Evolutionary conservation across 1,139 yeast genomes (phyloP), one percentile per base, ranked within the genome.

Genomic region (Geotrichum phurueaensis): DNA sequence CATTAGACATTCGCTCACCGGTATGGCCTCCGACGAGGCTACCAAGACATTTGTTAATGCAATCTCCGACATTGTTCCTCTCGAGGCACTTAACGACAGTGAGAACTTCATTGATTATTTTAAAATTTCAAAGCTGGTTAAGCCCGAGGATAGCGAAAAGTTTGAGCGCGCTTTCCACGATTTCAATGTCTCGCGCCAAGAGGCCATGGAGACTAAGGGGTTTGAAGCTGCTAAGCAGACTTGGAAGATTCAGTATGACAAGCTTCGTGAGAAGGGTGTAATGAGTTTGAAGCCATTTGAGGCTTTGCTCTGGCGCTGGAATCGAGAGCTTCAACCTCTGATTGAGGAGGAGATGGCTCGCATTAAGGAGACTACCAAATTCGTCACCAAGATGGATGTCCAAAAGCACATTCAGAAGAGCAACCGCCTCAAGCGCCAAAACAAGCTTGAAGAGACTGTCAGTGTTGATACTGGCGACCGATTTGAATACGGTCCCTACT

Each of bases 201-300:
- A 83, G 60, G 81, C 81, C 55, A 73, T 94, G 52, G 99, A 94
- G 71, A 79, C 84, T 43, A 81, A 87, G 63, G 95, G 96, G 3
- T 79, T 87, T 10, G 94, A 88, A 67, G 94, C 94, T 2, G 96
- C 98, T 0, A 84, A 82, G 65, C 89, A 86, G 69, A 87, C 88
- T 71, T 94, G 98, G 98, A 86, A 84, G 69, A 86, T 85, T 67
- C 94, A 87, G 66, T 87, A 83, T 68, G 95, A 89, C 68, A 86
- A 83, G 62, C 79, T 86, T 72, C 82, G 82, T 63, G 82, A 62
- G 18, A 53, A 60, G 7, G 63, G 65, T 25, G 59, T 56, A 6
- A 54, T 84, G 29, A 75, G 85, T 55, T 80, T 83, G 59, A 82
- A 83, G 63, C 81, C 84, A 5, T 76, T 92, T 58, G 91, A 89